Base-by-base conservation (phyloP, 441 rosid species). In the Capsella rubella region DNA sequence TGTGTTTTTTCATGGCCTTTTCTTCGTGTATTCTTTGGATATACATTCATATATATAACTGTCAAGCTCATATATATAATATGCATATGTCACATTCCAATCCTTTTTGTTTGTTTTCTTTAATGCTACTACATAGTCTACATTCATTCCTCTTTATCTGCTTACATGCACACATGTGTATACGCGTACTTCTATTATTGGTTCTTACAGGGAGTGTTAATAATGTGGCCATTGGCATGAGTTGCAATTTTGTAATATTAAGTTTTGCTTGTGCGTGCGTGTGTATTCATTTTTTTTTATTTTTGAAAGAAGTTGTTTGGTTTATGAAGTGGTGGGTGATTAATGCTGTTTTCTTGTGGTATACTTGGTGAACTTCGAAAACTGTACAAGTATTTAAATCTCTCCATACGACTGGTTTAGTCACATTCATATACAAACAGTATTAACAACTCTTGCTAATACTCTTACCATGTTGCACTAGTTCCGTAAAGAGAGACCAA, bases 81-180 rank as follows among this genome's bases (percentile, higher is more conserved):
- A 49, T 49, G 25, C 53, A 49, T 65, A 73, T 50, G 72, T 66
- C 60, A 73, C 72, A 37, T 65, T 60, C 49, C 15, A 18, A 21
- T 34, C 13, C 45, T n/a, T 21, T 21, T 21, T 21, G 25, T 1
- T 21, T 18, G 21, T 18, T 21, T 21, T 21, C 2, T 21, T 21
- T 21, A 21, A 21, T 21, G 25, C 25, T 21, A 21, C 25, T 21
- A 21, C 25, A 21, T 21, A 21, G 25, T 21, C 25, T 10, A 56
- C 66, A 28, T 65, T 27, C 72, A 39, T 6, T 37, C 43, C 16
- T 55, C 51, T 64, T 64, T 27, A 47, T 31, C 49, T 65, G 78
- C 53, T 60, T 60, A 71, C 68, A 61, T 61, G 43, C 32, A 14
- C 51, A 71, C 39, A 49, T 60, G 21, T 37, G 21, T 37, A 27